These are phyloP conservation scores for Moricandia moricandioides DNA, from an alignment of 345 rosid genomes.

Conservation along the genomic window DNA sequence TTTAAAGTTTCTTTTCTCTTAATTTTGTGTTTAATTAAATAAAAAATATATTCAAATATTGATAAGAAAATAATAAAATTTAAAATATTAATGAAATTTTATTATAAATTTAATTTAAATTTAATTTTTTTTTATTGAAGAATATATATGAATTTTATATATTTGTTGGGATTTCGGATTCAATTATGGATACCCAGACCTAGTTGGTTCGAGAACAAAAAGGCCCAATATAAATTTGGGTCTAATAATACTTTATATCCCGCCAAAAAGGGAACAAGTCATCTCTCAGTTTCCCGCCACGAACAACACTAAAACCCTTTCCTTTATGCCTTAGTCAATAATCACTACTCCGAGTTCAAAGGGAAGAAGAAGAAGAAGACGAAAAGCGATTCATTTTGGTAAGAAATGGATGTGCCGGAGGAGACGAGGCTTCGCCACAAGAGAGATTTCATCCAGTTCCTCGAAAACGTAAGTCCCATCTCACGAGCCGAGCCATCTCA, in stretches of 20 bases:
- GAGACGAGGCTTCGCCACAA: constrained; percentile 65
- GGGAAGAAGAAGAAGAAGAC: not conserved
- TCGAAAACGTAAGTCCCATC: constrained; percentile 55
- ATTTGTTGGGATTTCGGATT: not conserved
- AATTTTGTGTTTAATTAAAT: too few relatives aligned
- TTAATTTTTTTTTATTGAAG: too few relatives aligned
- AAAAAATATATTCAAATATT: too few relatives aligned
- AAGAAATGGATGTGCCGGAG: constrained; percentile 61
- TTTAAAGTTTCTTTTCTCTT: too few relatives aligned
- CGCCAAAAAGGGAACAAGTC: constrained; percentile 23
- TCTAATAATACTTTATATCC: constrained; percentile 11
- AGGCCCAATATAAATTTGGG: not conserved
- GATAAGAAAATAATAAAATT: too few relatives aligned
- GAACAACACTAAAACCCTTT: not conserved
- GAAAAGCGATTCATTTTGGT: not conserved
- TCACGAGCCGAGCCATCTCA: not conserved
- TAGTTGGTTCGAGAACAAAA: not conserved
- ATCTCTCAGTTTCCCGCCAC: constrained; percentile 10
- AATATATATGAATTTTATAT: not conserved
- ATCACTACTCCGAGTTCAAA: not conserved
- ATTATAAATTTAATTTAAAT: too few relatives aligned
- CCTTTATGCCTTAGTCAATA: not conserved
- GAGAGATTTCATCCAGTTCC: constrained; percentile 74
- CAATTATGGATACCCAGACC: not conserved
- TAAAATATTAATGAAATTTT: too few relatives aligned